Percentiles rank a stretch among this genome's conserved stretches.
Evolutionary conservation across 75 land plant genomes (phyloP).

Genomic region (Cupressus sempervirens): DNA sequence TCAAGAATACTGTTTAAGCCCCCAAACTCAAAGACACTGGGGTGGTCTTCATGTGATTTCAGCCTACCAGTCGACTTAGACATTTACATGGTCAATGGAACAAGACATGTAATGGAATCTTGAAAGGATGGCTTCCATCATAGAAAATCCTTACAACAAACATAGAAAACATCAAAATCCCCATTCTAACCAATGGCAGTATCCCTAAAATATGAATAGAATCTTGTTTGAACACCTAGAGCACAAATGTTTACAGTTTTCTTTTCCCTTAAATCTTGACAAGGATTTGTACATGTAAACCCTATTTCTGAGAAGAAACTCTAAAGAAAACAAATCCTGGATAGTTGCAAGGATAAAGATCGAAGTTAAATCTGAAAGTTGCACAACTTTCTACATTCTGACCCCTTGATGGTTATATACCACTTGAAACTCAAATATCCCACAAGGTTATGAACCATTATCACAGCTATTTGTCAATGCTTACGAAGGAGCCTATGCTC

Average conservation of each 20-base stretch:
- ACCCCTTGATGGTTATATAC: background rate
- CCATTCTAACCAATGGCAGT: background rate
- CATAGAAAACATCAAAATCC: background rate
- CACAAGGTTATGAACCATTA: background rate
- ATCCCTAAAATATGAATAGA: background rate
- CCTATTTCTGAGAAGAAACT: background rate
- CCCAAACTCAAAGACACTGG: background rate
- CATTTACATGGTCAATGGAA: background rate
- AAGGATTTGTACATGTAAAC: background rate
- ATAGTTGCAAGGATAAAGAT: background rate
- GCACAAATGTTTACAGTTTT: background rate
- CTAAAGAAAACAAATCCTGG: background rate
- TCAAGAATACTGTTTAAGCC: background rate
- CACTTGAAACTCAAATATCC: background rate
- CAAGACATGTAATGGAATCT: background rate
- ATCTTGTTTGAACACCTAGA: background rate
- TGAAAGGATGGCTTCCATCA: background rate
- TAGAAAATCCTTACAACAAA: background rate
- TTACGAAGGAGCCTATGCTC: background rate
- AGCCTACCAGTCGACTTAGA: background rate
- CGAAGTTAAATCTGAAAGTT: too few species aligned
- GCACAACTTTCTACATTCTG: background rate
- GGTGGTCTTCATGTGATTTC: background rate
- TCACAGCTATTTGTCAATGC: background rate
- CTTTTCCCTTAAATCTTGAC: background rate